phyloP scores from a whole-genome alignment of 2,329 filamentous ascomycete genomes.

The Tolypocladium cylindrosporum region DNA sequence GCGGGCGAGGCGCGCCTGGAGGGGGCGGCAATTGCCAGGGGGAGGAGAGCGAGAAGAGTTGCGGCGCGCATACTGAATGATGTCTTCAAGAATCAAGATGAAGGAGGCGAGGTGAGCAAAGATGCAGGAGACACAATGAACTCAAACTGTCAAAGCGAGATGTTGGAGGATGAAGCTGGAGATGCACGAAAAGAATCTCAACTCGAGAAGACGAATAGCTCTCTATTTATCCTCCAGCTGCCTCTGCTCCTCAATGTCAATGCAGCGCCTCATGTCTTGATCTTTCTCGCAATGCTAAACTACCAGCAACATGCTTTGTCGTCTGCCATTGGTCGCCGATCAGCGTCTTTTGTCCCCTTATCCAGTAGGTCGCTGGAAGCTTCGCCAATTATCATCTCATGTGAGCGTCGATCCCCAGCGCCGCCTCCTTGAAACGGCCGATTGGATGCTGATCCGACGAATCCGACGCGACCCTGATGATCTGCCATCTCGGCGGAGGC shows the following conservation, averaged over 20 bases:
- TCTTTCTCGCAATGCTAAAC: not conserved
- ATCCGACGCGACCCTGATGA: not conserved
- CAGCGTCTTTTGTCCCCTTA: not conserved
- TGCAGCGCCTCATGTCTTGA: not conserved
- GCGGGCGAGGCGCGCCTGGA: constrained; percentile 21
- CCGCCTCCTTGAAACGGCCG: constrained; percentile 6
- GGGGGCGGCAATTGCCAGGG: constrained; percentile 20
- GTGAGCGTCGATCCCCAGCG: constrained; percentile 6
- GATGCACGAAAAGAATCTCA: not conserved
- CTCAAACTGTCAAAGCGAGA: not conserved
- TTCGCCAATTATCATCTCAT: constrained; percentile 3
- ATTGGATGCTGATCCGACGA: constrained; percentile 3
- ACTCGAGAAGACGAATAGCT: not conserved
- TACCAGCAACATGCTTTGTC: not conserved
- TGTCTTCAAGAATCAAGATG: not conserved
- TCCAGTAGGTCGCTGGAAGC: not conserved
- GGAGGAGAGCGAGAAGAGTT: constrained; percentile 21
- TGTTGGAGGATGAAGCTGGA: not conserved
- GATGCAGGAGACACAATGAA: not conserved
- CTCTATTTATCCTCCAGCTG: not conserved
- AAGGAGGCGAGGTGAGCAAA: not conserved
- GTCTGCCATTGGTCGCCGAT: not conserved
- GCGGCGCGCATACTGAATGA: constrained; percentile 19
- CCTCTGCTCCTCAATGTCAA: not conserved
- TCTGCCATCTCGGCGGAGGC: not conserved